Base-by-base conservation (phyloP, 345 rosid species). In the Hibiscus tridactylites region DNA sequence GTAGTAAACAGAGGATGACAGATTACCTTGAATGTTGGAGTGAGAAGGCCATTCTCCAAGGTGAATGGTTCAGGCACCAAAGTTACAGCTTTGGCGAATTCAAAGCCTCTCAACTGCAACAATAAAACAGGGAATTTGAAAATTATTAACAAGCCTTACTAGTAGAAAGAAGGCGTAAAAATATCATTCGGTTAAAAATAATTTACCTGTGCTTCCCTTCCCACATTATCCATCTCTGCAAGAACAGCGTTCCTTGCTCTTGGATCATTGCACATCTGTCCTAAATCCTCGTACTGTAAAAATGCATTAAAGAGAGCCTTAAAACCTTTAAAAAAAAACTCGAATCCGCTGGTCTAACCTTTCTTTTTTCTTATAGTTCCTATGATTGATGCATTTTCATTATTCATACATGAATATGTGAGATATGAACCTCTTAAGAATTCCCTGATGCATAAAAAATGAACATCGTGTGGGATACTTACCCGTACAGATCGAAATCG, bases 21-120 rank as follows among this genome's bases (percentile, higher is more conserved):
- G 68, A 42, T 71, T 81, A 89, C 97, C 91, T 91, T 91, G 71
- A 90, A 90, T 49, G 98, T 93, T 44, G 96, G 94, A 42, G 97
- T 93, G 16, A 93, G 85, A 42, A 93, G 89, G 15, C 87, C 97
- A 73, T 87, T 90, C 80, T 93, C 96, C 63, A 86, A 33, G 1
- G 96, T 81, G 75, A 93, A 91, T 29, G 87, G 93, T 78, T 88
- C 97, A 4, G 84, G 79, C 79, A 91, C 96, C 80, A 93, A 82
- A 31, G 90, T 90, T 68, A 91, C 88, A 50, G 94, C 94, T 84
- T 82, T 93, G 65, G 87, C 98, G 77, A 83, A 86, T 73, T 87
- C 90, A 21, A 89, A 89, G 65, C 91, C 91, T 80, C 86, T 85
- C 83, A 89, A 74, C 91, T 89, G 85, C 61, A 58, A 71, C 59